A percentile compares a stretch with the other conserved stretches of the same genome.
Evolutionary conservation across 345 rosid genomes (phyloP).

Genomic region (Brassica incana): DNA sequence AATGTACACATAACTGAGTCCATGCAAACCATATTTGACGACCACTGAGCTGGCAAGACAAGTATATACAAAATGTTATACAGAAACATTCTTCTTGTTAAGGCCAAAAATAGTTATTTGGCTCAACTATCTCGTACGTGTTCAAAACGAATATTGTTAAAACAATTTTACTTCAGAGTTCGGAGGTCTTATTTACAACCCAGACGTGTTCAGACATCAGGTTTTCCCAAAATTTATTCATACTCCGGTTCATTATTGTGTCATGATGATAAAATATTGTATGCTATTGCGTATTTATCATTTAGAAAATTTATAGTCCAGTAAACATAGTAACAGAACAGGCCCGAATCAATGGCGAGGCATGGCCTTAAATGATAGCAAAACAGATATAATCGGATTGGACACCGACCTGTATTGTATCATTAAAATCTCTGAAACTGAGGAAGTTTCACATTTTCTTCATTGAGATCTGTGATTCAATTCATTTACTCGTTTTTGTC

Average conservation of each 20-base stretch:
- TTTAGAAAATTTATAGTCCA: not conserved
- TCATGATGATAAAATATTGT: too few species aligned
- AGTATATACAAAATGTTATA: not conserved
- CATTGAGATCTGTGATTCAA: conserved; percentile 12
- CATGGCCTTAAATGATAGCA: conserved; percentile 36
- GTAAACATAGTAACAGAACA: conserved; percentile 11
- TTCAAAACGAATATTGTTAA: not conserved
- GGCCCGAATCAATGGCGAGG: conserved; percentile 18
- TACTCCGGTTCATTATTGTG: not conserved
- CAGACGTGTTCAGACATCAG: not conserved
- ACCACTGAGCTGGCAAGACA: not conserved
- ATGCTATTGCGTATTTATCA: too few species aligned
- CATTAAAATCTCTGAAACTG: conserved; percentile 17
- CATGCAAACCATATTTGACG: not conserved
- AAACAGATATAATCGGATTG: conserved; percentile 1
- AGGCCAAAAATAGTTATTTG: not conserved
- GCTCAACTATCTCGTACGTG: not conserved
- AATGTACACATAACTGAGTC: not conserved
- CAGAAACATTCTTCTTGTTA: not conserved
- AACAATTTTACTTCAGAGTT: not conserved
- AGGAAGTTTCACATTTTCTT: conserved; percentile 11
- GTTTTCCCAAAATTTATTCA: not conserved
- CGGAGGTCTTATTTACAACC: too few species aligned
- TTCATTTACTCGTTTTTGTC: not conserved
- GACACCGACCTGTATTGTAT: conserved; percentile 23